Conservation (phyloP, 2,329 filamentous ascomycete species). For the Clarireedia monteithiana region DNA sequence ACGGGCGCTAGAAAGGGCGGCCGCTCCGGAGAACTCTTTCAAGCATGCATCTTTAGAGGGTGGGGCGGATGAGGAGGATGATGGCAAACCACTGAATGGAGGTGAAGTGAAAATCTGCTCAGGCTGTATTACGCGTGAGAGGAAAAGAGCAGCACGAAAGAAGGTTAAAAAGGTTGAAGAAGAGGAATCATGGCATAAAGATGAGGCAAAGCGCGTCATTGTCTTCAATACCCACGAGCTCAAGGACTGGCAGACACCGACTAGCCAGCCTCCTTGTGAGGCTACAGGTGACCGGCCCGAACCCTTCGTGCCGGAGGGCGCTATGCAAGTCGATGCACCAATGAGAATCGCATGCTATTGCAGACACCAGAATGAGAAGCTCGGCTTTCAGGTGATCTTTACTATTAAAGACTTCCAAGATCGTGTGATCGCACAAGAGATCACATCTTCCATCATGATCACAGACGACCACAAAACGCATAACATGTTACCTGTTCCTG, state of each 20-base stretch:
- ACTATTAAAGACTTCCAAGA: slow-evolving; percentile 79
- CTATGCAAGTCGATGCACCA: slow-evolving; percentile 73
- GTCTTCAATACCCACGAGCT: slow-evolving; percentile 88
- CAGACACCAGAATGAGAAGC: slow-evolving; percentile 87
- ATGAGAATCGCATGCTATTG: slow-evolving; percentile 99
- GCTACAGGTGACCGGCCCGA: slow-evolving; percentile 38
- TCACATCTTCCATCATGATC: slow-evolving; percentile 88
- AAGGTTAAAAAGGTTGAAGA: slow-evolving; percentile 91
- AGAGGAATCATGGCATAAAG: slow-evolving; percentile 76
- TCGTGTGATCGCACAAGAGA: slow-evolving; percentile 71
- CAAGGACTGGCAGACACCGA: slow-evolving; percentile 69
- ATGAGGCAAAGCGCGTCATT: slow-evolving; percentile 74
- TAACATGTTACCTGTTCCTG: slow-evolving; percentile 32
- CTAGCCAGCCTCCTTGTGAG: slow-evolving; percentile 42
- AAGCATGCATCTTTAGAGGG: slow-evolving; percentile 13
- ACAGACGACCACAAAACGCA: slow-evolving; percentile 97
- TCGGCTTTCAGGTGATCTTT: slow-evolving; percentile 88
- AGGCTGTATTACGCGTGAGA: slow-evolving; percentile 86
- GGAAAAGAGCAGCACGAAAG: slow-evolving; percentile 84
- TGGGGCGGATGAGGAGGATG: slow-evolving; percentile 36
- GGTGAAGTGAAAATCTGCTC: slow-evolving; percentile 89
- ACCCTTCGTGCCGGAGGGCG: slow-evolving; percentile 44
- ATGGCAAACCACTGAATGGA: slow-evolving; percentile 70
- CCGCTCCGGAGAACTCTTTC: slow-evolving; percentile 27
- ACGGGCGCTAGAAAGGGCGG: slow-evolving; percentile 46